Conservation (phyloP, 441 rosid species). For the Pelargonium australe region DNA sequence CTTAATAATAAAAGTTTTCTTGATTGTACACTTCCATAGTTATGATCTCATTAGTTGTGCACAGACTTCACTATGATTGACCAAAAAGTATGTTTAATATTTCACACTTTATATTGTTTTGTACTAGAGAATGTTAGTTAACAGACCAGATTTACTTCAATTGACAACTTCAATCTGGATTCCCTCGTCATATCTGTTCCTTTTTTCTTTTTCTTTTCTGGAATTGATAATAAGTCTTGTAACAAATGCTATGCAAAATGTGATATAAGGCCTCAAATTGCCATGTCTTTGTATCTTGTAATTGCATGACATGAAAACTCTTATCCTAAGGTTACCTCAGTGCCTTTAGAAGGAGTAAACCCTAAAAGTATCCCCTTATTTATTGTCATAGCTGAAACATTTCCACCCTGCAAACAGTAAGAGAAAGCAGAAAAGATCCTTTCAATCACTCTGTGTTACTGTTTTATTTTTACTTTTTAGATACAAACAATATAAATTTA, state of each 20-base stretch:
- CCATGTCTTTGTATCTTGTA: not conserved
- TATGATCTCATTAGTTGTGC: too few species aligned
- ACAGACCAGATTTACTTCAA: not conserved
- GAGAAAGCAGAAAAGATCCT: not conserved
- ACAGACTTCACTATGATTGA: not conserved
- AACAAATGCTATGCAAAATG: not conserved
- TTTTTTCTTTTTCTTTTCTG: not conserved
- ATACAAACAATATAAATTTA: not conserved
- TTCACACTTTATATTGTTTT: not conserved
- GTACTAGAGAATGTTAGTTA: not conserved
- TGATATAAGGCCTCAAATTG: not conserved
- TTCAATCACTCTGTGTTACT: not conserved
- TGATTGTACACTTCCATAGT: not conserved
- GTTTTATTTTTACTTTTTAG: not conserved
- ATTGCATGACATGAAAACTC: not conserved
- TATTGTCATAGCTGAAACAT: conserved; percentile 87
- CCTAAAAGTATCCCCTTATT: conserved; percentile 80
- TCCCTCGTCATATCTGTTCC: not conserved
- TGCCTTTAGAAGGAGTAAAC: conserved; percentile 62
- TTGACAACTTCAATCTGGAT: not conserved
- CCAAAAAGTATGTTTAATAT: not conserved
- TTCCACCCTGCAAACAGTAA: conserved; percentile 64
- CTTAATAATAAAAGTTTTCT: not conserved
- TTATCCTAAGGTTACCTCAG: conserved; percentile 37
- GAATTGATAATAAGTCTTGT: not conserved